Conservation (phyloP, 2,329 filamentous ascomycete species). For the Didymella arachidicola region DNA sequence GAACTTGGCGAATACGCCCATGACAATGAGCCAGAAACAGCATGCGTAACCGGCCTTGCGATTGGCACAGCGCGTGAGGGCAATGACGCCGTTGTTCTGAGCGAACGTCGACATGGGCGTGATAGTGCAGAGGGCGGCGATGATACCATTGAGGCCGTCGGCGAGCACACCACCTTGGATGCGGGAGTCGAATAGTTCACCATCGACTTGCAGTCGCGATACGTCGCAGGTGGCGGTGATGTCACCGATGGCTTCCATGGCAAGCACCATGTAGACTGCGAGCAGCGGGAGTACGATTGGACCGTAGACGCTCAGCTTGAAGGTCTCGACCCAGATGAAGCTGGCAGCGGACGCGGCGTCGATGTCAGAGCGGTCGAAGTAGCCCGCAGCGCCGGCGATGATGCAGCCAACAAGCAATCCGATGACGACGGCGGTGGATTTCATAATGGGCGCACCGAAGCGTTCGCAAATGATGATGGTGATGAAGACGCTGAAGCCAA, state of each 20-base stretch:
- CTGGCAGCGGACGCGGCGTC: constrained; percentile 73
- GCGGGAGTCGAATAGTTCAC: constrained; percentile 74
- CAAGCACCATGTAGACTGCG: constrained; percentile 69
- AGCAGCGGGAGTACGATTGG: constrained; percentile 77
- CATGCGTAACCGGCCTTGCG: constrained; percentile 80
- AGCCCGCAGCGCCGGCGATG: constrained; percentile 78
- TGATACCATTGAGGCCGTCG: constrained; percentile 77
- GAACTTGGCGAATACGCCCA: constrained; percentile 85
- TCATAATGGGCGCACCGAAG: constrained; percentile 85
- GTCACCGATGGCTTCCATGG: constrained; percentile 81
- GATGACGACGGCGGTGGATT: constrained; percentile 77
- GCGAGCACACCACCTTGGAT: constrained; percentile 82
- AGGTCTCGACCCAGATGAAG: constrained; percentile 82
- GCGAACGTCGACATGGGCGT: constrained; percentile 83
- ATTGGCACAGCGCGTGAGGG: constrained; percentile 81
- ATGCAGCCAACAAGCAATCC: constrained; percentile 79
- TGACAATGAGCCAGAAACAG: constrained; percentile 78
- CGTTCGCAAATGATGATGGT: constrained; percentile 83
- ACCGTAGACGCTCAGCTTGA: constrained; percentile 74
- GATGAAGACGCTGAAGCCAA: constrained; percentile 81
- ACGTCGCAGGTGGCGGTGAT: constrained; percentile 85
- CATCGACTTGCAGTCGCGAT: constrained; percentile 76
- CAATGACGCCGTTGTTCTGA: constrained; percentile 86
- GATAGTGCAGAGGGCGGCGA: constrained; percentile 79
- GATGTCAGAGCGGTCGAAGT: constrained; percentile 78